phyloP scores from a whole-genome alignment of 495 filamentous ascomycete species.

The Daldinia caldariorum region DNA sequence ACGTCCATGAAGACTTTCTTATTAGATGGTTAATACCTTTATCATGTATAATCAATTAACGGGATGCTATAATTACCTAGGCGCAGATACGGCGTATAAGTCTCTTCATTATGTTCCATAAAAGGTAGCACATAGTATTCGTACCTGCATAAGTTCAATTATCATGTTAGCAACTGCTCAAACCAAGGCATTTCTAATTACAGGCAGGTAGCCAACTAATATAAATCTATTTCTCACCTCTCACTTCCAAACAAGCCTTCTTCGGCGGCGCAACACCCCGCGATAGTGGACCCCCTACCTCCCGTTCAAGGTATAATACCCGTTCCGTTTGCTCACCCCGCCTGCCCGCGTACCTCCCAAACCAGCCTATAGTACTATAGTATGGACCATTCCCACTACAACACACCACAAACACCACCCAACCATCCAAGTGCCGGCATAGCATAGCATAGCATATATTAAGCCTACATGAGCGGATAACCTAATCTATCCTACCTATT shows the following conservation, averaged over 20 bases:
- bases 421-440: slow-evolving; percentile 1
- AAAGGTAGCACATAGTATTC: no score
- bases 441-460: slow-evolving; percentile 5
- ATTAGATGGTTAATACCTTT: no score
- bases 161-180: no score
- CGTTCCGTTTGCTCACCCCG: slow-evolving; percentile 1
- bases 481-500: no score
- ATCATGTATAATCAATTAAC: no score
- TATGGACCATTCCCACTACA: neutral
- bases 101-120: no score
- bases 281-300: slow-evolving; percentile 2
- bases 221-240: neutral
- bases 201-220: neutral
- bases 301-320: neutral
- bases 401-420: no score
- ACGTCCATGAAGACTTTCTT: no score
- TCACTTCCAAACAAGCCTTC: neutral
- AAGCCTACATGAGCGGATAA: neutral
- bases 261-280: neutral
- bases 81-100: no score
- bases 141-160: no score
- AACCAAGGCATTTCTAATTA: no score
- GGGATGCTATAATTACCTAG: no score
- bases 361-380: neutral
- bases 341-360: neutral